Evolutionary conservation across 371 early-diverging fungal genomes (phyloP), one percentile per base, ranked within the genome.

Genomic region (Mortierella sp.): DNA sequence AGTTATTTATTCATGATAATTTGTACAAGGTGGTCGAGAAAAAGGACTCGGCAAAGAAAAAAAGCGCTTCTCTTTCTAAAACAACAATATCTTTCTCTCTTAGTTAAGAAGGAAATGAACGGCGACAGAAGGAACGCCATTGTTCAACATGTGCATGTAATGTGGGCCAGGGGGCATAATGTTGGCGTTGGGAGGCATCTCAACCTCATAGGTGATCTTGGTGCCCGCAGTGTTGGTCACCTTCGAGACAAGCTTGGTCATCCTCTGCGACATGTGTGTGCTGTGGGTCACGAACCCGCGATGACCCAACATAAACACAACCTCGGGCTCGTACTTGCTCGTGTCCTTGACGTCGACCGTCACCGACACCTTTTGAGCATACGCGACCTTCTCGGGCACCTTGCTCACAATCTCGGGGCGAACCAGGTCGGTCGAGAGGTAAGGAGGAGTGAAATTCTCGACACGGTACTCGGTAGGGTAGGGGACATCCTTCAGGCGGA

Each of bases 261-360:
- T 74, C 31, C 93, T 88, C 72, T 92, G 93, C 11, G 90, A 91
- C 91, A 93, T 92, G 80, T 92, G 91, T 78, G 90, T 89, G 14
- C 92, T 91, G 73, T 93, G 93, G 28, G 93, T 93, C 72, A 90
- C 89, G 79, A 93, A 91, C 2, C 93, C 93, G 69, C 87, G 80
- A 54, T 90, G 75, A n/a, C 91, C 73, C 69, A 69, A 54, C 78
- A 72, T 77, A 28, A 75, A 84, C 14, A 31, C 54, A 11, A 75
- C 53, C 21, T 69, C 74, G 31, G 82, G 82, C 48, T 71, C 72
- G 13, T 77, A 78, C 50, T 70, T 40, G 37, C 53, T 54, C 40
- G 37, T 61, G 31, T 79, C 76, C 74, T 74, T 84, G 28, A 76
- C 69, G 69, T 89, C 87, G 59, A 81, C 70, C 21, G 69, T 48